phyloP scores from a whole-genome alignment of 305 asterid genomes.

The Rubia balearica region DNA sequence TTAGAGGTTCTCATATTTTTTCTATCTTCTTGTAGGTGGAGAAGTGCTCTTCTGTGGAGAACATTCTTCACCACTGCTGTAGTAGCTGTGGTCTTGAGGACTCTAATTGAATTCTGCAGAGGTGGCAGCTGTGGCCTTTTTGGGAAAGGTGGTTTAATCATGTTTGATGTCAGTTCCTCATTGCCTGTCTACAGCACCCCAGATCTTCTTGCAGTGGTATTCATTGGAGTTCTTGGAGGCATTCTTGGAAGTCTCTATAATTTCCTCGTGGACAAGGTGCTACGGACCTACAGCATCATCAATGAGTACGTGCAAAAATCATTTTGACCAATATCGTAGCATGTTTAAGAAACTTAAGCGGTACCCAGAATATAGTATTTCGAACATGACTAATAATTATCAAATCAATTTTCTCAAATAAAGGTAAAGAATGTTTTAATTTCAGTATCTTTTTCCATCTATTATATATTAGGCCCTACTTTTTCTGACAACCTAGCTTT shows the following conservation, averaged over 20 bases:
- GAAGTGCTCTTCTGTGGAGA: conserved; percentile 95
- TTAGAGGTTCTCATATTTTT: conserved; percentile 11
- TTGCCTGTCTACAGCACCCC: conserved; percentile 48
- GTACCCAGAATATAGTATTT: background rate
- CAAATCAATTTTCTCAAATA: background rate
- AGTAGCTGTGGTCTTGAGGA: conserved; percentile 80
- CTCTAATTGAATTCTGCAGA: conserved; percentile 56
- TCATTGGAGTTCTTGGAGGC: conserved; percentile 86
- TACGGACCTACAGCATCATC: conserved; percentile 61
- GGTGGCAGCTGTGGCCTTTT: conserved; percentile 81
- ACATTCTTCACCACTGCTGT: conserved; percentile 95
- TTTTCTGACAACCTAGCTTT: background rate
- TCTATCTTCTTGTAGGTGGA: conserved; percentile 55
- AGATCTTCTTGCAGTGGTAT: conserved; percentile 71
- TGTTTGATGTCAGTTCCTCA: conserved; percentile 59
- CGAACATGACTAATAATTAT: background rate
- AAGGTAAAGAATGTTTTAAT: background rate
- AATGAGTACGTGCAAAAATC: conserved; percentile 54
- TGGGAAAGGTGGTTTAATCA: conserved; percentile 87
- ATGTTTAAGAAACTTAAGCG: background rate
- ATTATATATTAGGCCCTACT: no score
- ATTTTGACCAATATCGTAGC: conserved; percentile 9
- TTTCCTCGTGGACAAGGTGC: conserved; percentile 71
- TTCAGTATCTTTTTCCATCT: background rate
- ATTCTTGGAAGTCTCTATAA: conserved; percentile 78